A percentile compares a stretch with the other conserved stretches of the same genome.
These are phyloP conservation scores for Babjeviella inositovora DNA, from an alignment of 805 yeast species.

Conservation along the genomic window DNA sequence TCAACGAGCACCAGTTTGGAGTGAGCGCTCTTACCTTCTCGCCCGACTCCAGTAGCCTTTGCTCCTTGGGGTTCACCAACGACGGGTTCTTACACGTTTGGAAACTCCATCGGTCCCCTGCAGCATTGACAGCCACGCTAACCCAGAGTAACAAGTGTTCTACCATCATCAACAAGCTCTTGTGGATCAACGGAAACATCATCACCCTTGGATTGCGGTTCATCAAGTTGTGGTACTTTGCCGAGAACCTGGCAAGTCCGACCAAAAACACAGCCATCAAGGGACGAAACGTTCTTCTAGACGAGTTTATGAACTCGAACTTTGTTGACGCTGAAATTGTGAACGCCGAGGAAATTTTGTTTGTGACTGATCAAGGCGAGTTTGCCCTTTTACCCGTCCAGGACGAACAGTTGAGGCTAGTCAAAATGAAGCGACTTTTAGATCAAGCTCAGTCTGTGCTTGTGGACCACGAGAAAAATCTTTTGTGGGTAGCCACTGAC, in stretches of 20 bases:
- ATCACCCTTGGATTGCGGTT: constrained; percentile 48
- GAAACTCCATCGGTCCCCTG: constrained; percentile 15
- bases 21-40: constrained; percentile 38
- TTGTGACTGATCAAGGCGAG: constrained; percentile 15
- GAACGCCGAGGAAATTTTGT: constrained; percentile 16
- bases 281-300: constrained; percentile 47
- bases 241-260: constrained; percentile 6
- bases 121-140: constrained; percentile 12
- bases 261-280: constrained; percentile 14
- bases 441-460: too few relatives aligned
- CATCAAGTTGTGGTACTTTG: constrained; percentile 44
- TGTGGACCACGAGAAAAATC: too few relatives aligned
- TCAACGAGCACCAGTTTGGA: constrained; percentile 54
- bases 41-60: constrained; percentile 34
- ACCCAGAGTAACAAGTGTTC: constrained; percentile 48
- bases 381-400: constrained; percentile 12
- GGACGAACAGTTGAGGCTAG: constrained; percentile 8
- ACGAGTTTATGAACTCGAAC: constrained; percentile 26
- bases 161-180: constrained; percentile 32
- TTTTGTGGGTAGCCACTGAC: too few relatives aligned
- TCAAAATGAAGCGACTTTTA: too few relatives aligned
- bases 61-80: constrained; percentile 50
- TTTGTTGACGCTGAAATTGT: constrained; percentile 23
- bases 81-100: constrained; percentile 59
- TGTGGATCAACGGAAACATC: constrained; percentile 33